phyloP scores from a whole-genome alignment of 2,329 filamentous ascomycete genomes.

The Aspergillus ustus region DNA sequence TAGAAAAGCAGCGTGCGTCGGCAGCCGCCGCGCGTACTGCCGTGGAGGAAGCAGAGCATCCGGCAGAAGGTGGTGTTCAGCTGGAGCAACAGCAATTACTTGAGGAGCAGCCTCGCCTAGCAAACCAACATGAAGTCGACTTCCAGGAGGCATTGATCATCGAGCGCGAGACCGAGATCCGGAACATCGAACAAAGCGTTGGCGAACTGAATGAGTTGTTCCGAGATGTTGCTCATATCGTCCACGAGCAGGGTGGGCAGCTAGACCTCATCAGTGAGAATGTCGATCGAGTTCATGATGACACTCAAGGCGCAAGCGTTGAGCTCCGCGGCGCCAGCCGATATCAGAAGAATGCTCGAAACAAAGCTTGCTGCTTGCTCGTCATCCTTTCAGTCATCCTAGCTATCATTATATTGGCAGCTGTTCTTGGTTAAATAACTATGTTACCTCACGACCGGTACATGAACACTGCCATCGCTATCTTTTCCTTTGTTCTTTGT shows the following conservation, averaged over 20 bases:
- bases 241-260: conserved; percentile 88
- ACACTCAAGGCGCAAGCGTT: conserved; percentile 82
- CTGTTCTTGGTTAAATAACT: conserved; percentile 68
- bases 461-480: conserved; percentile 12
- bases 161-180: conserved; percentile 94
- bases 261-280: conserved; percentile 88
- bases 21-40: conserved; percentile 81
- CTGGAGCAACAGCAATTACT: conserved; percentile 71
- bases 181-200: conserved; percentile 95
- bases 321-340: conserved; percentile 84
- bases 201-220: conserved; percentile 96
- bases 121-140: conserved; percentile 91
- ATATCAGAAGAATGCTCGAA: conserved; percentile 94
- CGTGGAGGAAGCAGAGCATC: conserved; percentile 60
- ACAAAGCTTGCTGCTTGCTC: conserved; percentile 90
- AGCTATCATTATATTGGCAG: conserved; percentile 85
- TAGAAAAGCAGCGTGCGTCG: conserved; percentile 91
- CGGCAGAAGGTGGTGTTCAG: conserved; percentile 42
- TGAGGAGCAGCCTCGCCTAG: conserved; percentile 78
- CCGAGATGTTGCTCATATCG: conserved; percentile 96
- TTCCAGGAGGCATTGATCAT: conserved; percentile 96
- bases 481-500: conserved; percentile 26
- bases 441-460: not conserved
- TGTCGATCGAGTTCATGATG: conserved; percentile 78
- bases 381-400: conserved; percentile 87